Evolutionary conservation across 352 stramenopile species (phyloP).

Genomic region (Globisporangium emineosum): DNA sequence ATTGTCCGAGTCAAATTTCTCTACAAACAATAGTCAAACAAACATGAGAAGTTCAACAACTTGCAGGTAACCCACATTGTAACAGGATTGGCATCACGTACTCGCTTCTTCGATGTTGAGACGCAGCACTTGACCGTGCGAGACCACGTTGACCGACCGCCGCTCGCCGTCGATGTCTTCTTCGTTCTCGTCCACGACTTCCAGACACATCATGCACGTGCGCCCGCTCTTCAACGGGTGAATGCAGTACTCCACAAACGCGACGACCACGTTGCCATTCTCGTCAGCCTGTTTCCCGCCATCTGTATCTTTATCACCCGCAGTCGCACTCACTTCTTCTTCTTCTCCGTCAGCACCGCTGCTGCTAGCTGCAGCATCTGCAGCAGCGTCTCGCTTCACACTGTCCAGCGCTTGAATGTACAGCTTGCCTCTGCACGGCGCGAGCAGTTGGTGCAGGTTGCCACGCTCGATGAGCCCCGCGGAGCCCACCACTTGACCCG

Average conservation of each 20-base stretch:
- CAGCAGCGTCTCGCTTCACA: background rate
- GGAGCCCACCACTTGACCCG: constrained; percentile 52
- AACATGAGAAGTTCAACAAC: constrained; percentile 10
- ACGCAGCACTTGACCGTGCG: constrained; percentile 89
- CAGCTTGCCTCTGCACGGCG: constrained; percentile 92
- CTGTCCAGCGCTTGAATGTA: constrained; percentile 20
- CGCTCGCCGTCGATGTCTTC: constrained; percentile 53
- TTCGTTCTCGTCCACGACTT: constrained; percentile 64
- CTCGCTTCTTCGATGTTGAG: constrained; percentile 96
- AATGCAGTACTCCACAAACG: constrained; percentile 77
- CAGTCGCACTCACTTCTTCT: constrained; percentile 13
- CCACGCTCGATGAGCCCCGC: constrained; percentile 56
- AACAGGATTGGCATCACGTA: constrained; percentile 37
- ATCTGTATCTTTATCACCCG: background rate
- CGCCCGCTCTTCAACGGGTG: constrained; percentile 69
- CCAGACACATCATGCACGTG: constrained; percentile 81
- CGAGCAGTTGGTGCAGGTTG: constrained; percentile 44
- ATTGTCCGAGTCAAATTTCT: constrained; percentile 85
- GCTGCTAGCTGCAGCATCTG: background rate
- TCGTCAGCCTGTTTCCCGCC: background rate
- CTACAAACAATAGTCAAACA: constrained; percentile 26
- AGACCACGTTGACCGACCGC: constrained; percentile 72
- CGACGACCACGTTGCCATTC: constrained; percentile 25
- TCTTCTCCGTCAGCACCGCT: background rate
- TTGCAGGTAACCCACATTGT: constrained; percentile 36